Evolutionary conservation across 2,329 filamentous ascomycete species (phyloP), one percentile per base, ranked within the genome.

Genomic region (Mycosphaerelloides madeirae): DNA sequence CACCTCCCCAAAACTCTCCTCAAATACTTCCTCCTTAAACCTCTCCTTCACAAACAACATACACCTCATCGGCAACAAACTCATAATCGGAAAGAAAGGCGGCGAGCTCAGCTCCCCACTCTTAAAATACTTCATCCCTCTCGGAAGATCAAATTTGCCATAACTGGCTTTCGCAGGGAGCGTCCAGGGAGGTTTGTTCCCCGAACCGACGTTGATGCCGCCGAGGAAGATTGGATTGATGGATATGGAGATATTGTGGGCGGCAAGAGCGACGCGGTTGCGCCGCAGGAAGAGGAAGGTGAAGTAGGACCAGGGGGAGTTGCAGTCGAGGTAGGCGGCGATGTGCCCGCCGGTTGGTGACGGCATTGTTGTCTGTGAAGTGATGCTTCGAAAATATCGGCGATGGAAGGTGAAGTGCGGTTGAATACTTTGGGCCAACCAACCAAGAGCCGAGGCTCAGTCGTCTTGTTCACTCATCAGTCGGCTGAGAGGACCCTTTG

Each of bases 171-270:
- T 90, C 33, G 79, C 80, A 2, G 81, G 78, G 22, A 86, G 70
- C 0, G 72, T 72, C 83, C 84, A 89, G 1, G 87, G 86, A 0
- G 86, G 85, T 53, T 79, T 79, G 64, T 93, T 91, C 38, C 68
- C 63, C 52, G 66, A 66, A 20, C 65, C 67, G 31, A 65, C 64
- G 52, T 70, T 71, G 48, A 72, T 68, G 6, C 68, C 68, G 15
- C 67, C 67, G 16, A 91, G 72, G 59, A 90, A 83, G 40, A 89
- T 74, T 12, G 87, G 87, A 52, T 84, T 75, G 55, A 85, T 78
- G 39, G 83, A 87, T n/a, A 56, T 43, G 4, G 37, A 31, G 25
- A 56, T 31, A 22, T 43, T 38, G 29, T 56, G 43, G n/a, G 43
- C 34, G 20, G 29, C 14, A 12, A 52, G 37, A 6, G 43, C 34